Percentiles rank a stretch among this genome's conserved stretches.
Evolutionary conservation across 2,329 filamentous ascomycete species (phyloP).

Genomic region (Ophiostoma pallidulum): DNA sequence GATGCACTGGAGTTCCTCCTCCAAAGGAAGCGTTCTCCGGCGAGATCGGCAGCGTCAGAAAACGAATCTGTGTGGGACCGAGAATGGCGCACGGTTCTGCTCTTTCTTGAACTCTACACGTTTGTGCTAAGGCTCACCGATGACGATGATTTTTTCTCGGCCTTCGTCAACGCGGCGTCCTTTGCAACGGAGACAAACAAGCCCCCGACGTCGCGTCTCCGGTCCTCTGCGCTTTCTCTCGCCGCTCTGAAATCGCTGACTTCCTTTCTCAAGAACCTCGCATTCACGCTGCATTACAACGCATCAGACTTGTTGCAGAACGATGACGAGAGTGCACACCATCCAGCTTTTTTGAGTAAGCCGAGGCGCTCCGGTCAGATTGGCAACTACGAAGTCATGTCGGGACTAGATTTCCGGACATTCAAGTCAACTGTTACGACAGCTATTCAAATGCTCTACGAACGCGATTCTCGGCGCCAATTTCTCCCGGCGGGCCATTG

Average conservation of each 20-base stretch:
- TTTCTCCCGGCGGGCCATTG: constrained; percentile 82
- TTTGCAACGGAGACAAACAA: constrained; percentile 15
- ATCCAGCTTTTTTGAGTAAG: not conserved
- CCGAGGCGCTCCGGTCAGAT: not conserved
- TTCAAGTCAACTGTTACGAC: constrained; percentile 72
- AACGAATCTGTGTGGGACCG: constrained; percentile 35
- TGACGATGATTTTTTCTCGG: constrained; percentile 85
- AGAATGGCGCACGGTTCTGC: constrained; percentile 80
- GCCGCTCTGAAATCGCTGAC: constrained; percentile 65
- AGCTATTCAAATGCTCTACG: constrained; percentile 79
- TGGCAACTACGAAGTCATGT: constrained; percentile 35
- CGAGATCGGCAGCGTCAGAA: constrained; percentile 8
- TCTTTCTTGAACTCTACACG: constrained; percentile 90
- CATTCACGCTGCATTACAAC: constrained; percentile 83
- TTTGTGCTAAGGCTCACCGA: constrained; percentile 90
- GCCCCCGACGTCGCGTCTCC: constrained; percentile 35
- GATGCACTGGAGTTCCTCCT: constrained; percentile 23
- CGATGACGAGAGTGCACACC: not conserved
- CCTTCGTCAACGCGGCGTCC: constrained; percentile 23
- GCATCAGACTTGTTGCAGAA: constrained; percentile 47
- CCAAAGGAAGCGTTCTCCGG: constrained; percentile 15
- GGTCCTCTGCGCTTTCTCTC: constrained; percentile 59
- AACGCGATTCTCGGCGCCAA: constrained; percentile 77
- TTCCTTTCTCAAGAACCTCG: constrained; percentile 79
- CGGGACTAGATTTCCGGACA: constrained; percentile 66